Percentiles rank a stretch among this genome's conserved stretches.
Evolutionary conservation across 2,329 filamentous ascomycete species (phyloP).

Genomic region (Ciborinia camelliae): DNA sequence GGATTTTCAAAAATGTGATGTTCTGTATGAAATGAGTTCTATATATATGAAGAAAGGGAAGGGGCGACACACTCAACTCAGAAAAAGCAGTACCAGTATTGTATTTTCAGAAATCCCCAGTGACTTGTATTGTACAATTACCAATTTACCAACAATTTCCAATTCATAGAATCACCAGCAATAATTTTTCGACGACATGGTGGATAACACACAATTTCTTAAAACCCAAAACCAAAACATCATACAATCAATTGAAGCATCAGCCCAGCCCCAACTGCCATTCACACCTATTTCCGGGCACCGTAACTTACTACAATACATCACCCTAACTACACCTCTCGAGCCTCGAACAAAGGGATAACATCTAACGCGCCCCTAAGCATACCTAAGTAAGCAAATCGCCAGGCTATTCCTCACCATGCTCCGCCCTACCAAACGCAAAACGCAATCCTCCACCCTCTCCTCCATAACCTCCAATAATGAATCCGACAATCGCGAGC

Average conservation of each 20-base stretch:
- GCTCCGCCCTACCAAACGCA: slow-evolving; percentile 17
- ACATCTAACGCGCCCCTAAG: background rate
- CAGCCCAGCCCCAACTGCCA: background rate
- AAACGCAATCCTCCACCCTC: background rate
- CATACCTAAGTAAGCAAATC: background rate
- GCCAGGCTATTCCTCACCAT: slow-evolving; percentile 6
- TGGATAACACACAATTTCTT: background rate
- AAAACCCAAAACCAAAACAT: too few species aligned
- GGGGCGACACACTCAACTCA: background rate
- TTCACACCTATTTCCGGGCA: background rate
- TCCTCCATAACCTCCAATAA: background rate
- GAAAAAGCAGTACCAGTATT: background rate
- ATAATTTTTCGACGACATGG: background rate
- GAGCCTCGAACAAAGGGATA: slow-evolving; percentile 6
- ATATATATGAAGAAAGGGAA: background rate
- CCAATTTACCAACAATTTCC: background rate
- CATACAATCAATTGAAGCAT: background rate
- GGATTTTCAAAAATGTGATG: background rate
- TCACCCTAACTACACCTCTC: background rate
- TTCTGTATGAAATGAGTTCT: background rate
- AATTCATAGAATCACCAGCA: background rate
- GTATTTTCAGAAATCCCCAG: background rate
- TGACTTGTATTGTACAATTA: background rate
- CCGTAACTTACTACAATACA: slow-evolving; percentile 1
- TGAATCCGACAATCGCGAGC: background rate